Conservation (phyloP, 768 basidiomycete genomes). For the Leccinum ochraceum region DNA sequence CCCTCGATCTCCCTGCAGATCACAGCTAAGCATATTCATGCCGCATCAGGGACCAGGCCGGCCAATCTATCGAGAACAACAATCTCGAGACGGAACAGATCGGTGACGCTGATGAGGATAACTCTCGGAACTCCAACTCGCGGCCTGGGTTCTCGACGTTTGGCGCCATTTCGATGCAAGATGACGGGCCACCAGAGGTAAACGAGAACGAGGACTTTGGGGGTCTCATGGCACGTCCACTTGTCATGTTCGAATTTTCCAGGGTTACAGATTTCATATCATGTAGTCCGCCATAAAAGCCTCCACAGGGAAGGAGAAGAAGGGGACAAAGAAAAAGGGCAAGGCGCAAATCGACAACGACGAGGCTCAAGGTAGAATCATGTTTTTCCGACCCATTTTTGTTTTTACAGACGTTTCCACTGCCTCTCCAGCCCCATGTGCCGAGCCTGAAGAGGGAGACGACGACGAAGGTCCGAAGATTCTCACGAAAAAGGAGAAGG, state of each 20-base stretch:
- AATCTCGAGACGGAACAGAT: slow-evolving; percentile 31
- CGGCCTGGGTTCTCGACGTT: slow-evolving; percentile 52
- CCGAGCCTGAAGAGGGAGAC: slow-evolving; percentile 37
- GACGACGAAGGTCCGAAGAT: slow-evolving; percentile 61
- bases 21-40: slow-evolving; percentile 15
- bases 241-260: slow-evolving; percentile 3
- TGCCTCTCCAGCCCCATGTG: slow-evolving; percentile 29
- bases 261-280: slow-evolving; percentile 1
- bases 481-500: slow-evolving; percentile 95
- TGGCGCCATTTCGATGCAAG: slow-evolving; percentile 44
- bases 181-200: slow-evolving; percentile 41
- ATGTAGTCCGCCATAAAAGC: slow-evolving; percentile 65
- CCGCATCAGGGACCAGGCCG: slow-evolving; percentile 59
- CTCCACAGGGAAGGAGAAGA: slow-evolving; percentile 33
- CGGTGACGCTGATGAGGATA: slow-evolving; percentile 46
- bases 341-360: slow-evolving; percentile 21
- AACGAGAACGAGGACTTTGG: slow-evolving; percentile 71
- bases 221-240: slow-evolving; percentile 67
- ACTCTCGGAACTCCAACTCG: slow-evolving; percentile 28
- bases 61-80: slow-evolving; percentile 53
- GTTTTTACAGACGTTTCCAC: slow-evolving; percentile 21
- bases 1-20: slow-evolving; percentile 17
- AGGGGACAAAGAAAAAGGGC: slow-evolving; percentile 23
- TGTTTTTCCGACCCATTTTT: slow-evolving; percentile 3
- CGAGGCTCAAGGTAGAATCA: slow-evolving; percentile 13